Percentiles rank a stretch among this genome's conserved stretches.
phyloP scores from a whole-genome alignment of 148 eudicot species.

The Fallopia convolvulus region DNA sequence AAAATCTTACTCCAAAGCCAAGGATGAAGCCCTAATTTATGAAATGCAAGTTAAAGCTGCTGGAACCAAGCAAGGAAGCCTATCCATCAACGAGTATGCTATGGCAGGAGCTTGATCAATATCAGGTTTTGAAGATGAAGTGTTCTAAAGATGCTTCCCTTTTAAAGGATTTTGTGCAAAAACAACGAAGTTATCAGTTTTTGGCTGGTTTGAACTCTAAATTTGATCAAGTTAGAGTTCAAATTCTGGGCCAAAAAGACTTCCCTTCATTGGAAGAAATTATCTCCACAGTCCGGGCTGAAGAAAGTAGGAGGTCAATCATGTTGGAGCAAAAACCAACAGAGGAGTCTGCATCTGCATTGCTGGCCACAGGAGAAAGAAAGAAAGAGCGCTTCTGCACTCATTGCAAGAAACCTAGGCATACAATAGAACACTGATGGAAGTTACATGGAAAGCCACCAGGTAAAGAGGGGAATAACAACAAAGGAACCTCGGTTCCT shows the following conservation, averaged over 20 bases:
- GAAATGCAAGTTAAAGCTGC: not conserved
- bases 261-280: not conserved
- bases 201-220: not conserved
- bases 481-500: not conserved
- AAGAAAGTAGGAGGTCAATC: not conserved
- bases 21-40: constrained; percentile 11
- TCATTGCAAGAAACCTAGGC: not conserved
- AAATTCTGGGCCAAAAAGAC: not conserved
- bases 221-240: not conserved
- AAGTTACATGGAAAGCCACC: not conserved
- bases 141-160: too few relatives aligned
- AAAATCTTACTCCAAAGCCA: constrained; percentile 17
- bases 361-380: not conserved
- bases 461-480: not conserved
- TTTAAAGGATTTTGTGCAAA: too few relatives aligned
- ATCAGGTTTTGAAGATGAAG: too few relatives aligned
- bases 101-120: too few relatives aligned
- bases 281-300: not conserved
- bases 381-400: not conserved
- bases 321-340: not conserved
- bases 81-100: too few relatives aligned
- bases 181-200: too few relatives aligned
- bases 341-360: too few relatives aligned
- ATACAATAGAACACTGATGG: not conserved
- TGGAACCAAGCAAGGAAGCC: too few relatives aligned